These are phyloP conservation scores for Polysphondylium violaceum DNA, from an alignment of 78 protist species.

Conservation along the genomic window DNA sequence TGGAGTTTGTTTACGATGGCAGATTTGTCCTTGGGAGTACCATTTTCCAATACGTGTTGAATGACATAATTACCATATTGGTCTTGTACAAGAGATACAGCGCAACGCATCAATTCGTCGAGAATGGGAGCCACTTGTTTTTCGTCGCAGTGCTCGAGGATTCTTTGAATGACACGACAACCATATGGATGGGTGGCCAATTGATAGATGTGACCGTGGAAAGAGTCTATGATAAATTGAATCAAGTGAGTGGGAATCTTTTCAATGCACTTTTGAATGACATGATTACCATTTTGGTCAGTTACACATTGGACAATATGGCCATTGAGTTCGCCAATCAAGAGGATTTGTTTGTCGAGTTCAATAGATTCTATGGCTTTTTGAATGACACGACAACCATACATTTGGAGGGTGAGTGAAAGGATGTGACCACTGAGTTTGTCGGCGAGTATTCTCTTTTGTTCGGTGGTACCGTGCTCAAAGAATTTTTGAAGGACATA, in stretches of 20 bases:
- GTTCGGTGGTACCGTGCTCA: constrained; percentile 93
- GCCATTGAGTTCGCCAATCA: constrained; percentile 93
- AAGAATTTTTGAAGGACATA: constrained; percentile 99
- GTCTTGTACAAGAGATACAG: constrained; percentile 87
- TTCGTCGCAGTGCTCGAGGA: constrained; percentile 93
- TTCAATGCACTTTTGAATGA: constrained; percentile 98
- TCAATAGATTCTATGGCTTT: constrained; percentile 87
- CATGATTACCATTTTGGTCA: constrained; percentile 99
- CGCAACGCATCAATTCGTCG: constrained; percentile 89
- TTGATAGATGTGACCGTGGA: constrained; percentile 87
- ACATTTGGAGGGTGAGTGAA: constrained; percentile 94
- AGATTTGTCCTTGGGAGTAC: constrained; percentile 41
- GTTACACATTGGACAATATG: constrained; percentile 94
- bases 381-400: constrained; percentile 99
- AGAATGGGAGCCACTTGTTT: constrained; percentile 81
- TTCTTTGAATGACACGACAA: constrained; percentile 99
- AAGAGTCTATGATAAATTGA: constrained; percentile 94
- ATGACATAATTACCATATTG: constrained; percentile 99
- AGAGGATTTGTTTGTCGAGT: constrained; percentile 59
- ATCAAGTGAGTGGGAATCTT: constrained; percentile 81
- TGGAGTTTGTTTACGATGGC: constrained; percentile 62
- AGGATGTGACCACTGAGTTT: constrained; percentile 89
- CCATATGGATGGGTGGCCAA: constrained; percentile 98
- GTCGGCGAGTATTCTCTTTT: constrained; percentile 81
- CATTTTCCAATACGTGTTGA: constrained; percentile 95